phyloP scores from a whole-genome alignment of 768 basidiomycete genomes.

The Mycena haematopus region DNA sequence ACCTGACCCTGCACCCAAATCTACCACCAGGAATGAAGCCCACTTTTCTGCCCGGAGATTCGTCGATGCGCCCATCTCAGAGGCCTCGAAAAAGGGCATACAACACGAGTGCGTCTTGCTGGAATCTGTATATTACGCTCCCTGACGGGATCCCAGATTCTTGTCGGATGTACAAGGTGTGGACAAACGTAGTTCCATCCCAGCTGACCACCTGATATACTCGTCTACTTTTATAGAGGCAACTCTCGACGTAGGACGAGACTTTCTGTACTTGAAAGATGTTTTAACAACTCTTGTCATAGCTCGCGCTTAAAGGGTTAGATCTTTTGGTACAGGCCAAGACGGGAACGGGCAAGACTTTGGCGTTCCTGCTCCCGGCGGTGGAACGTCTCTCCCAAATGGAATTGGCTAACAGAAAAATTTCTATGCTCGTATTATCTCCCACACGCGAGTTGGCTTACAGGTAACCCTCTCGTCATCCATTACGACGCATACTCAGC shows the following conservation, averaged over 20 bases:
- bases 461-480: constrained; percentile 58
- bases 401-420: constrained; percentile 33
- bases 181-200: constrained; percentile 5
- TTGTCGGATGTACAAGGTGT: constrained; percentile 56
- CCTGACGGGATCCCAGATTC: constrained; percentile 36
- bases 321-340: constrained; percentile 60
- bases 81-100: constrained; percentile 47
- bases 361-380: constrained; percentile 79
- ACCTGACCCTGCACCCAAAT: neutral
- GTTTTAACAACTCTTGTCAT: constrained; percentile 3
- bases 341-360: constrained; percentile 71
- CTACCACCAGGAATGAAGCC: constrained; percentile 4
- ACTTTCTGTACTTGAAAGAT: neutral
- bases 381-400: constrained; percentile 66
- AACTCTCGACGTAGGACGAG: constrained; percentile 44
- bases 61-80: constrained; percentile 45
- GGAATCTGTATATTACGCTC: neutral
- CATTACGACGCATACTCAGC: neutral
- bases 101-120: constrained; percentile 47
- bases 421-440: constrained; percentile 70
- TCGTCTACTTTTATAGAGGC: constrained; percentile 38
- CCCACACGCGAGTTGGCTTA: constrained; percentile 79
- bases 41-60: constrained; percentile 42
- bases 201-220: constrained; percentile 1
- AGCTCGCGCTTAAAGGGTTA: constrained; percentile 48